These are phyloP conservation scores for Saprolegnia parasitica DNA, from an alignment of 352 stramenopile species.

Conservation along the genomic window DNA sequence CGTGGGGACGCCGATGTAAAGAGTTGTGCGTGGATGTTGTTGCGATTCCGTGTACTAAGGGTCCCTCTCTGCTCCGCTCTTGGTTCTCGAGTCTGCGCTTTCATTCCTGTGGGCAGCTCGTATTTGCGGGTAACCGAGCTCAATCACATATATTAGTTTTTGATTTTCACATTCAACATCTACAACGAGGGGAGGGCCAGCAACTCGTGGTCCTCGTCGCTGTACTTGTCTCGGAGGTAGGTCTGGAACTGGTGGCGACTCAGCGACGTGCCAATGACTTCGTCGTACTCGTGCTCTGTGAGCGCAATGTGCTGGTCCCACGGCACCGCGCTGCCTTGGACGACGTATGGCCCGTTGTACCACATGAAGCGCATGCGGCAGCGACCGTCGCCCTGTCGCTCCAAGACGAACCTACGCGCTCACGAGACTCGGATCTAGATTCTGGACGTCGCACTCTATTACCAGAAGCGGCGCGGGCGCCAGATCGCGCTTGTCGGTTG, in stretches of 20 bases:
- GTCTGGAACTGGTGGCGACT: neutral
- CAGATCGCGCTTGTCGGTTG: neutral
- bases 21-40: too few relatives aligned
- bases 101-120: too few relatives aligned
- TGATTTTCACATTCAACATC: too few relatives aligned
- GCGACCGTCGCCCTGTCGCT: neutral
- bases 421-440: neutral
- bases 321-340: neutral
- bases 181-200: neutral
- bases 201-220: neutral
- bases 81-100: too few relatives aligned
- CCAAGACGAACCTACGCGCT: neutral
- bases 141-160: too few relatives aligned
- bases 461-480: neutral
- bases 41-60: too few relatives aligned
- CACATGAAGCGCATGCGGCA: constrained; percentile 9
- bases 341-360: constrained; percentile 12
- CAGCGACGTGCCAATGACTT: neutral
- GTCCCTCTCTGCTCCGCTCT: too few relatives aligned
- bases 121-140: too few relatives aligned
- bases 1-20: too few relatives aligned
- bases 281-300: constrained; percentile 1
- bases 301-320: constrained; percentile 1
- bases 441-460: neutral
- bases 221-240: constrained; percentile 8